Conservation (phyloP, 805 yeast genomes). For the Tetrapisispora nanseiensis region DNA sequence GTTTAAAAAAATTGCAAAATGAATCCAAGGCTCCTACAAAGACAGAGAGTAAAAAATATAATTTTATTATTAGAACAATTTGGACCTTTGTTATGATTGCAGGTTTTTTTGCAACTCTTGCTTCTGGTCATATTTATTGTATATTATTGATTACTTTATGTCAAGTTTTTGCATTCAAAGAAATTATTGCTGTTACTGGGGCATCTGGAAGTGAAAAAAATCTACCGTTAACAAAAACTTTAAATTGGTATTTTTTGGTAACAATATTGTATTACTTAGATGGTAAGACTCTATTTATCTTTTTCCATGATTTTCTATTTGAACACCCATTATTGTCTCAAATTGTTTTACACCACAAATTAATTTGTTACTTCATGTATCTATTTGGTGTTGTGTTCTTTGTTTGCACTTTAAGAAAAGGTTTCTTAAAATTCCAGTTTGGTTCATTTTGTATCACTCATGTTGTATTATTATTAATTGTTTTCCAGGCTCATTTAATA, state of each 20-base stretch:
- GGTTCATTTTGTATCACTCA: conserved; percentile 90
- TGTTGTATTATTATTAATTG: conserved; percentile 83
- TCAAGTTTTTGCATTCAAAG: conserved; percentile 80
- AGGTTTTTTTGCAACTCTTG: conserved; percentile 57
- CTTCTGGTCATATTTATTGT: conserved; percentile 79
- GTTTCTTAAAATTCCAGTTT: conserved; percentile 84
- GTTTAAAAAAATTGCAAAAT: neutral
- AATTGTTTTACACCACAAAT: conserved; percentile 68
- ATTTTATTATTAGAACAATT: conserved; percentile 70
- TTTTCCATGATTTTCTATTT: conserved; percentile 40
- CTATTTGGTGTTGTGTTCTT: conserved; percentile 83
- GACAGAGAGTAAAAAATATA: conserved; percentile 18
- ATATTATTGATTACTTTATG: conserved; percentile 60
- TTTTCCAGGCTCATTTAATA: conserved; percentile 88
- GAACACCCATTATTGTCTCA: conserved; percentile 37
- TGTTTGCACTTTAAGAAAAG: conserved; percentile 81
- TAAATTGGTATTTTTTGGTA: conserved; percentile 86
- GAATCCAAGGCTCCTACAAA: neutral
- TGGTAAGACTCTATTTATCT: conserved; percentile 69
- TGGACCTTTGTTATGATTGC: conserved; percentile 92
- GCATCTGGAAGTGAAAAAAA: conserved; percentile 72
- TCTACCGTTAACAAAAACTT: conserved; percentile 68
- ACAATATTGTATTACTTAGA: conserved; percentile 86
- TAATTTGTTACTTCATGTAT: conserved; percentile 74
- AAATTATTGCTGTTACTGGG: conserved; percentile 79